phyloP scores from a whole-genome alignment of 106 monocot genomes.

The Dendrobium nobile region DNA sequence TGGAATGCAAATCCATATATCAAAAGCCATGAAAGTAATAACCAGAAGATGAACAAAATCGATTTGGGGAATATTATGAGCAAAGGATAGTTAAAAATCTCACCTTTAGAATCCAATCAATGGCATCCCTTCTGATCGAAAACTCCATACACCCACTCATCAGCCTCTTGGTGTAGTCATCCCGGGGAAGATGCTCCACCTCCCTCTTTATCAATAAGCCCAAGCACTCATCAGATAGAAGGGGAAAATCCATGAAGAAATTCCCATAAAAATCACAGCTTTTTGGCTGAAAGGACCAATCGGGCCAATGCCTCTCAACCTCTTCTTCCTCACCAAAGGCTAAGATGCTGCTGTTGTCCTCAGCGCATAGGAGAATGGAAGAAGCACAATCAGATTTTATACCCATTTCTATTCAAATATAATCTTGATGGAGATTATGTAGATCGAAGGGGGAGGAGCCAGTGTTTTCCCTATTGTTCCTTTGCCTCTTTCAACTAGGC shows the following conservation, averaged over 20 bases:
- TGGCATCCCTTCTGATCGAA: conserved; percentile 69
- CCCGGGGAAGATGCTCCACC: conserved; percentile 51
- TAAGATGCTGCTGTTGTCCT: conserved; percentile 35
- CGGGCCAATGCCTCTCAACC: conserved; percentile 5
- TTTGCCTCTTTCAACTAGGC: conserved; percentile 3
- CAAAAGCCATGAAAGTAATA: not conserved
- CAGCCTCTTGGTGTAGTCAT: conserved; percentile 58
- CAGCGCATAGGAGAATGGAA: conserved; percentile 39
- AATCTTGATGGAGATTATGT: not conserved
- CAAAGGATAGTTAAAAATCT: not conserved
- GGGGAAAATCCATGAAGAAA: conserved; percentile 42
- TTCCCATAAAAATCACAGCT: conserved; percentile 18
- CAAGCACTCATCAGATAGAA: conserved; percentile 68
- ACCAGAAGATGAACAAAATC: not conserved
- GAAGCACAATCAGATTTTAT: conserved; percentile 39
- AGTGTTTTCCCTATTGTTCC: not conserved
- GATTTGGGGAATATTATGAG: not conserved
- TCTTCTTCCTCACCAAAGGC: conserved; percentile 20
- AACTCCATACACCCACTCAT: conserved; percentile 45
- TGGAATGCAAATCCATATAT: not conserved
- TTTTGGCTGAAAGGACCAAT: conserved; percentile 5
- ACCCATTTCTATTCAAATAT: conserved; percentile 17
- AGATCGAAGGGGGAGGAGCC: not conserved
- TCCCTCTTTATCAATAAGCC: conserved; percentile 42
- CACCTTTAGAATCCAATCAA: conserved; percentile 94